phyloP scores from a whole-genome alignment of 2,329 filamentous ascomycete species.

The Verticillium tricorpus region DNA sequence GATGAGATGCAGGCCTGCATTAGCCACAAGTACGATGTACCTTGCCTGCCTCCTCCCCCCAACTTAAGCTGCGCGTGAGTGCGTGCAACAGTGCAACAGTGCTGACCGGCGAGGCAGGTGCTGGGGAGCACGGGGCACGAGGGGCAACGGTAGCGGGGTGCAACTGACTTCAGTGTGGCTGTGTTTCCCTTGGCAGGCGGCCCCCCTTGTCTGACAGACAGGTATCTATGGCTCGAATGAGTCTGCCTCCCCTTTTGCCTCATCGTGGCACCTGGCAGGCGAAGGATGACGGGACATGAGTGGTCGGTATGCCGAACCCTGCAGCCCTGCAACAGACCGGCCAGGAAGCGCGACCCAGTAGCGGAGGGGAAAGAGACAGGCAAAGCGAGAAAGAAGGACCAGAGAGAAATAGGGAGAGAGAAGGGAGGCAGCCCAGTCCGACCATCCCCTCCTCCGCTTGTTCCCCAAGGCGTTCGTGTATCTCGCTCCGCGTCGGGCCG shows the following conservation, averaged over 20 bases:
- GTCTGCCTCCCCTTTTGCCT: background rate
- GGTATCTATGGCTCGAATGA: background rate
- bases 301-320: background rate
- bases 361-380: background rate
- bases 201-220: background rate
- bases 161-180: background rate
- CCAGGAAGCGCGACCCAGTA: background rate
- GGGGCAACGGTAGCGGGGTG: background rate
- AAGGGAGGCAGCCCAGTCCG: background rate
- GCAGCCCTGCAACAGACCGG: background rate
- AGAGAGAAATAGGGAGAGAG: background rate
- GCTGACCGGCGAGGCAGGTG: background rate
- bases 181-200: background rate
- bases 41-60: background rate
- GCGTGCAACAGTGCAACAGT: too few species aligned
- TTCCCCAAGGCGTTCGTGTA: background rate
- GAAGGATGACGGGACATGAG: background rate
- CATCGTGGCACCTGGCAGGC: background rate
- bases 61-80: too few species aligned
- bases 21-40: slow-evolving; percentile 3
- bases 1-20: slow-evolving; percentile 1
- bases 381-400: too few species aligned
- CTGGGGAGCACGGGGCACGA: background rate
- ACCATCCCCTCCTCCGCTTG: background rate
- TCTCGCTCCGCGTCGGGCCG: background rate